phyloP scores from a whole-genome alignment of 495 filamentous ascomycete species.

The Aspergillus biplanus region DNA sequence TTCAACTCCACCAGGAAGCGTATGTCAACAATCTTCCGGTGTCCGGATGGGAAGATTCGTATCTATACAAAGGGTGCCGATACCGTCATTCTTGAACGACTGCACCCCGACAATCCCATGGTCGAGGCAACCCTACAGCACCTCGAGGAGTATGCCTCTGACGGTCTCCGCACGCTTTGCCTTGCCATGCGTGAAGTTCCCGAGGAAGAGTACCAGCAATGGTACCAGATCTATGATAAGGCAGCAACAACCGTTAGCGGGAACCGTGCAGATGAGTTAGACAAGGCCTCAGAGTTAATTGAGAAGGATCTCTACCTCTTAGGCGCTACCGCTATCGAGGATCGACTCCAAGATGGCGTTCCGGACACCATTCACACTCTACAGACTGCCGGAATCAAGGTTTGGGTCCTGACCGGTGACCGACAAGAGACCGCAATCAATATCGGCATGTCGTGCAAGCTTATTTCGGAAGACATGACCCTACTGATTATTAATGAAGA shows the following conservation, averaged over 20 bases:
- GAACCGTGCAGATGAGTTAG: constrained; percentile 90
- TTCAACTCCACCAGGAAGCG: constrained; percentile 98
- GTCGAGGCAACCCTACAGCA: constrained; percentile 88
- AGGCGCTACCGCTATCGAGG: constrained; percentile 96
- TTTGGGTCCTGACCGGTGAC: constrained; percentile 98
- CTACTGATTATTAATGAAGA: constrained; percentile 96
- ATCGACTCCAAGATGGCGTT: constrained; percentile 95
- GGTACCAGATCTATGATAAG: constrained; percentile 85
- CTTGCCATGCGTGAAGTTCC: constrained; percentile 93
- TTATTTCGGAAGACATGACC: constrained; percentile 99
- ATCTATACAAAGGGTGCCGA: constrained; percentile 97
- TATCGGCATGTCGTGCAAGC: constrained; percentile 99
- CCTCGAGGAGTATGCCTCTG: constrained; percentile 96
- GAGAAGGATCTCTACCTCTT: constrained; percentile 90
- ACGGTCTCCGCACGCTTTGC: constrained; percentile 94
- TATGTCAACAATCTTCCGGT: constrained; percentile 97
- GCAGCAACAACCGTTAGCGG: constrained; percentile 90
- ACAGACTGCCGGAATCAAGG: constrained; percentile 95
- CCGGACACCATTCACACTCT: constrained; percentile 98
- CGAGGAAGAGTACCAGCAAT: constrained; percentile 88
- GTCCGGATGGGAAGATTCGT: constrained; percentile 92
- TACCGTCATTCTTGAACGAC: constrained; percentile 92
- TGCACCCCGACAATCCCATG: constrained; percentile 77
- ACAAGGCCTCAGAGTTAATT: constrained; percentile 96
- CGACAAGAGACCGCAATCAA: constrained; percentile 99